These are phyloP conservation scores for Trypanosoma vivax DNA, from an alignment of 208 protist genomes.

Conservation along the genomic window DNA sequence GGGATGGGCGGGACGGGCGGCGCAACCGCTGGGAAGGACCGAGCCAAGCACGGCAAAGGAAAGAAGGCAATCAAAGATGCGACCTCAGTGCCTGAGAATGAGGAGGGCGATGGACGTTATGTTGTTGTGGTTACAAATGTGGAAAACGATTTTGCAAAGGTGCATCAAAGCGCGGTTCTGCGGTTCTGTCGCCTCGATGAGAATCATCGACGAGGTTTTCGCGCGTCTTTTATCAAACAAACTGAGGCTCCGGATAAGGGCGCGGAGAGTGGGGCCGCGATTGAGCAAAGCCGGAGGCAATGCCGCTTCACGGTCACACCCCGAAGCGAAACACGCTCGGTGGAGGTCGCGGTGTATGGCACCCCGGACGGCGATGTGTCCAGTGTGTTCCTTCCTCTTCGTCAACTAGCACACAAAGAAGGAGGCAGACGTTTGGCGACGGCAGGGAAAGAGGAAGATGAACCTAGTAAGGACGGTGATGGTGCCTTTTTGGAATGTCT, in stretches of 20 bases:
- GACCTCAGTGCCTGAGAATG: background rate
- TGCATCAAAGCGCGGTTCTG: conserved; percentile 49
- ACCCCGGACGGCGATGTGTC: conserved; percentile 42
- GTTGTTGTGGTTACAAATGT: conserved; percentile 81
- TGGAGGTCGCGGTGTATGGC: conserved; percentile 59
- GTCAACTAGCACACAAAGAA: background rate
- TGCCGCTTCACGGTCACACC: conserved; percentile 57
- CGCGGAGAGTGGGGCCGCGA: background rate
- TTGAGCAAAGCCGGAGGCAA: conserved; percentile 1
- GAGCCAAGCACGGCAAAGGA: background rate
- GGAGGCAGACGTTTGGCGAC: background rate
- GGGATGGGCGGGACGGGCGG: background rate
- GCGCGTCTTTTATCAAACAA: background rate
- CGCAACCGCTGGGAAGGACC: background rate
- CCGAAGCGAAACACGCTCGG: conserved; percentile 69
- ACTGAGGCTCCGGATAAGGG: background rate
- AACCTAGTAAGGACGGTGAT: background rate
- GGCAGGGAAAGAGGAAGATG: background rate
- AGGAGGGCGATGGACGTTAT: conserved; percentile 31
- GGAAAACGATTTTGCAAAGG: conserved; percentile 73
- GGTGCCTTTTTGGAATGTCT: conserved; percentile 6
- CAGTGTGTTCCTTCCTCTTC: conserved; percentile 25
- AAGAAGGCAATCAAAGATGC: background rate
- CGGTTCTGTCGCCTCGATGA: conserved; percentile 46
- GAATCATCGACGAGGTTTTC: background rate